A percentile compares a stretch with the other conserved stretches of the same genome.
Conservation (phyloP, 1,284 basidiomycete species). For the Lentinus polychrous region DNA sequence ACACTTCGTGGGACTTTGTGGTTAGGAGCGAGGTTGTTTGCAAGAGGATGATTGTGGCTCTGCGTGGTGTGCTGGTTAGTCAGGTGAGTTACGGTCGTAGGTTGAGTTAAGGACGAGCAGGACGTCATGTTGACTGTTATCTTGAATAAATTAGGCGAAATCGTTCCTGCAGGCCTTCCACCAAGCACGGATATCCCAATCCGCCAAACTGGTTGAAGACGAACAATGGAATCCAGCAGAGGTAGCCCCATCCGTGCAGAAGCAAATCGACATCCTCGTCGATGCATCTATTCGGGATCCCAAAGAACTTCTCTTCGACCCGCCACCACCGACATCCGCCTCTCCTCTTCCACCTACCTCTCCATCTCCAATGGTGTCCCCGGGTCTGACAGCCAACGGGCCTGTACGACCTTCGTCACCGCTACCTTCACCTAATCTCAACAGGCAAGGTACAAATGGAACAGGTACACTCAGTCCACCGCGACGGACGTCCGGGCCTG, state of each 20-base stretch:
- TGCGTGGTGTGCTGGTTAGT: constrained; percentile 77
- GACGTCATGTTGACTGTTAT: constrained; percentile 8
- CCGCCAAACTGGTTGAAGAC: constrained; percentile 88
- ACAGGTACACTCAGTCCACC: neutral
- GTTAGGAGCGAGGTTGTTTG: constrained; percentile 81
- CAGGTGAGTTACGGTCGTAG: too few species aligned
- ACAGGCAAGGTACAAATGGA: neutral
- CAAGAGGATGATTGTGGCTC: constrained; percentile 85
- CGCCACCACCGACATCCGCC: constrained; percentile 21
- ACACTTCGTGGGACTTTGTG: constrained; percentile 85
- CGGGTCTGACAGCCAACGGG: constrained; percentile 18
- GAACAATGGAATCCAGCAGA: constrained; percentile 86
- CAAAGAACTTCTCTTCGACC: constrained; percentile 43
- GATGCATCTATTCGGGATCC: constrained; percentile 82
- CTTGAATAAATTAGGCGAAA: constrained; percentile 57
- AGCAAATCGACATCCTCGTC: constrained; percentile 67
- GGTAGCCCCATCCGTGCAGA: constrained; percentile 61
- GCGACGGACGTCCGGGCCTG: constrained; percentile 27
- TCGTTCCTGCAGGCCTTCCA: constrained; percentile 85
- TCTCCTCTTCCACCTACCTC: constrained; percentile 17
- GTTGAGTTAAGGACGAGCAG: too few species aligned
- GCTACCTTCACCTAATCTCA: constrained; percentile 19
- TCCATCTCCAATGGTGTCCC: constrained; percentile 17
- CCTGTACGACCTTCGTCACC: constrained; percentile 22
- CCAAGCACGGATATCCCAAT: constrained; percentile 71